phyloP scores from a whole-genome alignment of 139 green algal genomes.

The Tetratostichococcus sp. region DNA sequence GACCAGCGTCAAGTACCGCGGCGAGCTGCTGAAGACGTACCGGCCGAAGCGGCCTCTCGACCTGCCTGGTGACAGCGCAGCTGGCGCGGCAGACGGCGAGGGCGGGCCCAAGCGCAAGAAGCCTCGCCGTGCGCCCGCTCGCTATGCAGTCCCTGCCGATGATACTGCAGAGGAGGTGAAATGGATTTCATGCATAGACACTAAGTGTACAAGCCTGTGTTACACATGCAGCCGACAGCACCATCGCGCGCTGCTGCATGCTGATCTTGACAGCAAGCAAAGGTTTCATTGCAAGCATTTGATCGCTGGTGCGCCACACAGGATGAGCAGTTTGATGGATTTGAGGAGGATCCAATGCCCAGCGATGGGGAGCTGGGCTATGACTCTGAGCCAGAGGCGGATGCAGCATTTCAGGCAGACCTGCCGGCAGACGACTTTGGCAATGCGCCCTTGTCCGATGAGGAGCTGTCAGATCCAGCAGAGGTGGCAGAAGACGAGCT shows the following conservation, averaged over 20 bases:
- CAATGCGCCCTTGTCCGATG: neutral
- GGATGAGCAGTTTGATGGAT: neutral
- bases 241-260: no score
- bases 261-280: no score
- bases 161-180: neutral
- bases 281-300: no score
- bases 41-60: neutral
- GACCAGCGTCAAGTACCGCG: constrained; percentile 17
- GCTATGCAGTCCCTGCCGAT: neutral
- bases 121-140: neutral
- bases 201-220: no score
- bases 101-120: neutral
- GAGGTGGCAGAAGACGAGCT: neutral
- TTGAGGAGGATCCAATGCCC: neutral
- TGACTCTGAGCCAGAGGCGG: neutral
- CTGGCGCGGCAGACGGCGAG: neutral
- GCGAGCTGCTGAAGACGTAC: constrained; percentile 6
- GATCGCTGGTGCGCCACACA: no score
- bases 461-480: neutral
- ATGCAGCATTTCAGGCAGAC: neutral
- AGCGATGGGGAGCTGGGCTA: neutral
- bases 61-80: neutral
- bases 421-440: neutral
- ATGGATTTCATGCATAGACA: no score
- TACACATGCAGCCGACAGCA: no score